Percentiles rank a stretch among this genome's conserved stretches.
Conservation (phyloP, 768 basidiomycete species). For the Kwoniella dejecticola region DNA sequence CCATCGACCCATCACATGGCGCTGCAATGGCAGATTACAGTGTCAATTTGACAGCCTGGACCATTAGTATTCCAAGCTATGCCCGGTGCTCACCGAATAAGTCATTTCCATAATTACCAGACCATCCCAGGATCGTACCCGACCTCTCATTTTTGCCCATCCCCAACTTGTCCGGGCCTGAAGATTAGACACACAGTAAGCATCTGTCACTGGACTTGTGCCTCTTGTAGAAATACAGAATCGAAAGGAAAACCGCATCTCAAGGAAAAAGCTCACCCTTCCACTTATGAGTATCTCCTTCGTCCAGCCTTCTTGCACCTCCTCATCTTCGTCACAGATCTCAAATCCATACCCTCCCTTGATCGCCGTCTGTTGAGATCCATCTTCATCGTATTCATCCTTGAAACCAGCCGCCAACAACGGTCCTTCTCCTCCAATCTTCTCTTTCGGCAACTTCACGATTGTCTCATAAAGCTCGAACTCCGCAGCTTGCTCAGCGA, state of each 20-base stretch:
- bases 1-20: slow-evolving; percentile 47
- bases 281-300: slow-evolving; percentile 53
- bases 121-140: slow-evolving; percentile 53
- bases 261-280: slow-evolving; percentile 15
- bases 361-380: slow-evolving; percentile 28
- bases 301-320: slow-evolving; percentile 51
- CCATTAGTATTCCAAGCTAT: neutral
- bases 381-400: slow-evolving; percentile 26
- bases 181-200: too few relatives aligned
- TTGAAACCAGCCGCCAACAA: slow-evolving; percentile 43
- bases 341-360: slow-evolving; percentile 47
- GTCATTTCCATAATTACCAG: slow-evolving; percentile 40
- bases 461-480: slow-evolving; percentile 46
- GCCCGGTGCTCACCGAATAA: slow-evolving; percentile 32
- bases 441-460: slow-evolving; percentile 41
- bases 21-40: slow-evolving; percentile 5
- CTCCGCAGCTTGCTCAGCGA: slow-evolving; percentile 46
- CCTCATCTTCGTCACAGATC: slow-evolving; percentile 33
- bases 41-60: neutral
- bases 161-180: slow-evolving; percentile 47
- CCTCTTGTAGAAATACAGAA: too few relatives aligned
- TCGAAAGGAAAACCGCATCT: neutral
- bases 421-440: slow-evolving; percentile 48
- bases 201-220: too few relatives aligned
- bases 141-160: slow-evolving; percentile 40